Evolutionary conservation across 1,139 yeast genomes (phyloP), one percentile per base, ranked within the genome.

Genomic region (Candida glucosophila): DNA sequence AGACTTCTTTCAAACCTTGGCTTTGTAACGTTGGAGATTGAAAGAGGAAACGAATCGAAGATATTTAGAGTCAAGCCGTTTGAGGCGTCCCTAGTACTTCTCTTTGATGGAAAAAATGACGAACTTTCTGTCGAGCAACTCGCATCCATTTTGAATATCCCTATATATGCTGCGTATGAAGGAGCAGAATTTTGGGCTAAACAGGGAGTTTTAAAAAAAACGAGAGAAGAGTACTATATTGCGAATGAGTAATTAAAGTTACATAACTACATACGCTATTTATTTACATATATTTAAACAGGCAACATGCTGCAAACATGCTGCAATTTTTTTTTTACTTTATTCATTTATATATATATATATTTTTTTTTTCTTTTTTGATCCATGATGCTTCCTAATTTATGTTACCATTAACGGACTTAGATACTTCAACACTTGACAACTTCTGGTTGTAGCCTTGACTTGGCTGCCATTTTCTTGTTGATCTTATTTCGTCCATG

Each of bases 401-500:
- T 12, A 38, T 34, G 24, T 41, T 41, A 5, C 46, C 47, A 24
- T 41, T 39, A 10, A 62, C 55, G 9, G 55, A 43, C 27, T 54
- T 49, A 14, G 56, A 47, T 44, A 62, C 66, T 28, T 64, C 69
- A 15, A 80, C 73, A 19, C 82, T 83, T 25, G 72, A 67, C 24
- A 79, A 40, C 50, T 82, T 82, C 41, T 80, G 86, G 26, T 65
- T 71, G 47, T 90, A 88, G 15, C 73, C 58, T 13, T 69, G 52
- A 22, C 82, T 76, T 3, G 96, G 90, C 29, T 69, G 77, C 71
- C 86, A 77, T 49, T 81, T 80, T 39, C 95, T 66, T 14, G 85
- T 78, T 35, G 83, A 74, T 40, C 94, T 68, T 24, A 88, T 79
- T 44, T 88, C 97, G 52, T 90, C 98, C 39, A 85, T 73, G 11